Conservation (phyloP, 805 yeast species). For the Pichia thaimueangensis region DNA sequence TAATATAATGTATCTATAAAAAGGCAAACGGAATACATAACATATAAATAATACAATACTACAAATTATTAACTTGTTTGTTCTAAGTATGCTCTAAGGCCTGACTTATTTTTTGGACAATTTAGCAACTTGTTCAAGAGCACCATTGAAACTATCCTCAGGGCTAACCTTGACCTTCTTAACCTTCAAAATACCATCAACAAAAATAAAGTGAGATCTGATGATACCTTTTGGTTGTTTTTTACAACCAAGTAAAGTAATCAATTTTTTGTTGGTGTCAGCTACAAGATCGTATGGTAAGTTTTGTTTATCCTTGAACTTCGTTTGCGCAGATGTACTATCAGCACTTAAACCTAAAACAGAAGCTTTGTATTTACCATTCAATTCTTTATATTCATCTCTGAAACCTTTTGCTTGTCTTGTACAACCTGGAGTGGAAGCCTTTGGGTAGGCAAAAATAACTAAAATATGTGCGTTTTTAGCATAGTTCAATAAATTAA, state of each 20-base stretch:
- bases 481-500: slow-evolving; percentile 24
- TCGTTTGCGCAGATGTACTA: slow-evolving; percentile 68
- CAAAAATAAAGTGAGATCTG: slow-evolving; percentile 90
- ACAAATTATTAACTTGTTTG: too few relatives aligned
- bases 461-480: slow-evolving; percentile 38
- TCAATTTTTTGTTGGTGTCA: slow-evolving; percentile 66
- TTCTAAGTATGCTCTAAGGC: too few relatives aligned
- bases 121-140: slow-evolving; percentile 48
- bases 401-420: slow-evolving; percentile 89
- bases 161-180: slow-evolving; percentile 52
- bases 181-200: slow-evolving; percentile 60
- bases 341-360: slow-evolving; percentile 85
- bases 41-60: too few relatives aligned
- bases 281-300: slow-evolving; percentile 69
- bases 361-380: slow-evolving; percentile 38
- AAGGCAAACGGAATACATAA: too few relatives aligned
- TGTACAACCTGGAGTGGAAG: slow-evolving; percentile 95
- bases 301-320: slow-evolving; percentile 64
- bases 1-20: too few relatives aligned
- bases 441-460: slow-evolving; percentile 80
- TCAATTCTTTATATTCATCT: slow-evolving; percentile 49
- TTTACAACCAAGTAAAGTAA: slow-evolving; percentile 75
- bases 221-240: slow-evolving; percentile 68
- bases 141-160: slow-evolving; percentile 52
- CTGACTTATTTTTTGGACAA: slow-evolving; percentile 20